These are phyloP conservation scores for Saccharomycopsis sp. DNA, from an alignment of 805 yeast genomes.

Conservation along the genomic window DNA sequence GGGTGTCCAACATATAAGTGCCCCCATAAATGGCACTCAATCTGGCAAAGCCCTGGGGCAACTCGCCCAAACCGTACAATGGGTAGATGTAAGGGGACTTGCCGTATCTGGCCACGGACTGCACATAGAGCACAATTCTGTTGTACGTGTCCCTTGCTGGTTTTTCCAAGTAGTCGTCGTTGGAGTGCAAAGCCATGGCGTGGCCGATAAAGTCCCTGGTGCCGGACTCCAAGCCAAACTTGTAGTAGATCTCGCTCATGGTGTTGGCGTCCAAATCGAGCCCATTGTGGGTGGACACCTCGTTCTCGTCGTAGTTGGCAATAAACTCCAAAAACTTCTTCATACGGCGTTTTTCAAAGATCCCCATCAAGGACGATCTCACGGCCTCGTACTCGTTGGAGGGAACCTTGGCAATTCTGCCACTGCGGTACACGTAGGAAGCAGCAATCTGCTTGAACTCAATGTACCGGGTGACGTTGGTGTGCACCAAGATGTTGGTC, in stretches of 20 bases:
- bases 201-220: constrained; percentile 96
- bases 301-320: constrained; percentile 71
- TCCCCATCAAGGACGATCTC: constrained; percentile 85
- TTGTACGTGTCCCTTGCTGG: constrained; percentile 91
- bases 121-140: constrained; percentile 74
- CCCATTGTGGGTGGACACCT: constrained; percentile 72
- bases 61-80: constrained; percentile 90
- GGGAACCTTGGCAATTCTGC: constrained; percentile 91
- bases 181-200: constrained; percentile 95
- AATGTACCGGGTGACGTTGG: constrained; percentile 90
- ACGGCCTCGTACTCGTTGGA: constrained; percentile 87
- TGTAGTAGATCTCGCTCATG: constrained; percentile 82
- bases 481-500: constrained; percentile 89
- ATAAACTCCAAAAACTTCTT: constrained; percentile 85
- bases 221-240: constrained; percentile 85
- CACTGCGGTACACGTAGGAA: constrained; percentile 83
- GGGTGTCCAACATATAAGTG: constrained; percentile 95
- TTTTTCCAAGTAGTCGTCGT: constrained; percentile 77
- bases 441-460: constrained; percentile 97
- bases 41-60: constrained; percentile 98
- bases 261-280: constrained; percentile 78
- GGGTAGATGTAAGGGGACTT: constrained; percentile 96
- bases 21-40: constrained; percentile 97
- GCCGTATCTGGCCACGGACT: constrained; percentile 89
- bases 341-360: constrained; percentile 93